A percentile compares a stretch with the other conserved stretches of the same genome.
Evolutionary conservation across 1,284 basidiomycete species (phyloP).

Genomic region (Phlebopus sp.): DNA sequence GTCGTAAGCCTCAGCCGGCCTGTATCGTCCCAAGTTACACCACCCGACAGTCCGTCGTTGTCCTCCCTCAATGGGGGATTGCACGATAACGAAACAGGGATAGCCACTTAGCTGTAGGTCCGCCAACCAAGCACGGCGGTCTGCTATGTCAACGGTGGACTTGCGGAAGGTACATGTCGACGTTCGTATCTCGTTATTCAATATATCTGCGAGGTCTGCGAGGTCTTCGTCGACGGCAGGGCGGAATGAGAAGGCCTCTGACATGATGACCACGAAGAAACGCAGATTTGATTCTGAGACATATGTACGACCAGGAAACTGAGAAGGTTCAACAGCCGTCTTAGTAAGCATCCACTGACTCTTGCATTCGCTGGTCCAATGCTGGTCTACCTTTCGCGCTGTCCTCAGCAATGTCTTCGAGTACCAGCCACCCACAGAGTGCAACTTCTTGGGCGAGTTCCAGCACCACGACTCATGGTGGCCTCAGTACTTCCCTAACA

Average conservation of each 20-base stretch:
- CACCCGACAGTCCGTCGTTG: neutral
- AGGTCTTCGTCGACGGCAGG: neutral
- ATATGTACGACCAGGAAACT: too few species aligned
- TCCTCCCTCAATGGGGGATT: neutral
- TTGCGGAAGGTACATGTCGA: neutral
- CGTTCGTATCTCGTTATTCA: neutral
- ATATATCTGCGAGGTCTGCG: neutral
- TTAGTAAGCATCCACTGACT: too few species aligned
- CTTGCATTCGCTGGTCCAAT: too few species aligned
- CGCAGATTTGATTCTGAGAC: too few species aligned
- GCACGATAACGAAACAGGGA: conserved; percentile 2
- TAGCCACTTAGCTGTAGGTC: neutral
- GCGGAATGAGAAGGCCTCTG: neutral
- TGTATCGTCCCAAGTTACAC: conserved; percentile 2
- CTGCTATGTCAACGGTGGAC: neutral
- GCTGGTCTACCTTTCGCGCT: too few species aligned
- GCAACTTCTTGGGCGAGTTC: conserved; percentile 25
- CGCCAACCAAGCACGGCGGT: neutral
- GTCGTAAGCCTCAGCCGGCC: neutral
- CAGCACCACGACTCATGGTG: conserved; percentile 19
- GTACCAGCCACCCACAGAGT: conserved; percentile 20
- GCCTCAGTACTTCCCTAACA: conserved; percentile 29
- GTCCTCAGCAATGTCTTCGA: conserved; percentile 22
- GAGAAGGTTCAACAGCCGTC: too few species aligned
- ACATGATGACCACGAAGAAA: neutral